Evolutionary conservation across 768 basidiomycete species (phyloP), one percentile per base, ranked within the genome.

Genomic region (Bullera alba): DNA sequence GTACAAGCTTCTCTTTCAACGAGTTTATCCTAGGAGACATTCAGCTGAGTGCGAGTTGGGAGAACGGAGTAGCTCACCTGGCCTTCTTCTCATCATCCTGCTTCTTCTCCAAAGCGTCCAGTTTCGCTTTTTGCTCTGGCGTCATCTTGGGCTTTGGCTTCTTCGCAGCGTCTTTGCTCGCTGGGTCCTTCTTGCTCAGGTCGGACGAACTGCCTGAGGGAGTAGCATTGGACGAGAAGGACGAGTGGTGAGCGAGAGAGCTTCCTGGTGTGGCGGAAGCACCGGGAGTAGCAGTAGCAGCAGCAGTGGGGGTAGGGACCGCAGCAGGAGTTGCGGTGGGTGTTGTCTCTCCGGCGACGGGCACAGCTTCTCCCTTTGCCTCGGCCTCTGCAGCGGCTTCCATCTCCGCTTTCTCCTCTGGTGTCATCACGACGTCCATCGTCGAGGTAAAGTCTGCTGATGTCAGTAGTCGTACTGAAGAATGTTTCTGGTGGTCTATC

Each of bases 351-450:
- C 72, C 57, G 4, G 17, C 41, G 3, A 19, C 36, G 21, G 38
- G 46, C 12, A 34, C 32, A 16, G 73, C 27, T 12, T 12, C 56
- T 0, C 69, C 48, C 15, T 56, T 56, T n/a, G 48, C 57, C 56
- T 52, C 76, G 25, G 72, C 77, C 49, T 79, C 81, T 69, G 83
- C 77, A 53, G 83, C 83, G 51, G 79, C 81, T 73, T 89, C 87
- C 56, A 89, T 79, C 57, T 88, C 90, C 10, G 83, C 84, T 73
- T 84, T 85, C 65, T 95, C 93, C 64, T 96, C 95, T 5, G 92
- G 90, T 0, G 84, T 81, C 81, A 90, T 86, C 77, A 90, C 85
- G 4, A 86, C 71, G 47, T 75, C 73, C 74, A 74, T 71, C 10
- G 71, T 85, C 28, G 83, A 80, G 14, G 90, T 86, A 22, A 86